Evolutionary conservation across 2,329 filamentous ascomycete genomes (phyloP), one percentile per base, ranked within the genome.

Genomic region (Stachybotrys echinatus): DNA sequence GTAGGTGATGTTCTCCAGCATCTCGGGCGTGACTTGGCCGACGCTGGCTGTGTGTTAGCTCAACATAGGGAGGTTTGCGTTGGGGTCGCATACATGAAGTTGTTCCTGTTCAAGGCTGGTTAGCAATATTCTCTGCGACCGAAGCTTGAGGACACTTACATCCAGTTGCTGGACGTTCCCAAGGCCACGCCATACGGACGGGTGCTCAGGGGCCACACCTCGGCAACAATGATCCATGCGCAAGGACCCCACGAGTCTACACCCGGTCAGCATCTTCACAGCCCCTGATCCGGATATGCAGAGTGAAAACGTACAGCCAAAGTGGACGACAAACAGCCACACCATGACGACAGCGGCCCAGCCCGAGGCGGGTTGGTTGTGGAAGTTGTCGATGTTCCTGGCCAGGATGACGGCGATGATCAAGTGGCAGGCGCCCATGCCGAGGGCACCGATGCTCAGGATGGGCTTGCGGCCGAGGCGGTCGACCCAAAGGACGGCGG

Each of bases 301-400:
- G 27, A 12, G 27, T 6, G 27, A 31, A 12, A 31, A 31, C 12
- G 7, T 31, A 31, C 27, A 31, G 38, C 84, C 88, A 59, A 91
- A 91, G 65, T 87, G 80, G 23, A 88, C 72, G 23, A 88, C 82
- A 55, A 88, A 90, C 0, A 91, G 73, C 86, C 87, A 90, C 8
- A 88, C 81, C 79, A 88, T 85, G 48, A 63, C 69, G 2, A 77
- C 73, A 6, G 77, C 84, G 0, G 85, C 87, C 88, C 88, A 91
- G 1, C 87, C 87, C 0, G 85, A 84, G 0, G 77, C 79, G 6
- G 65, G 58, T 53, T 89, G 77, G 0, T 70, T 61, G 0, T 66
- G 62, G 74, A 85, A 91, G 4, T 74, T 66, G 54, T 80, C 61
- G n/a, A 81, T 68, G 60, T 84, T 82, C 54, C 74, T 80, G 34